Evolutionary conservation across 306 rosid species (phyloP).

Genomic region (Vicia sativa): DNA sequence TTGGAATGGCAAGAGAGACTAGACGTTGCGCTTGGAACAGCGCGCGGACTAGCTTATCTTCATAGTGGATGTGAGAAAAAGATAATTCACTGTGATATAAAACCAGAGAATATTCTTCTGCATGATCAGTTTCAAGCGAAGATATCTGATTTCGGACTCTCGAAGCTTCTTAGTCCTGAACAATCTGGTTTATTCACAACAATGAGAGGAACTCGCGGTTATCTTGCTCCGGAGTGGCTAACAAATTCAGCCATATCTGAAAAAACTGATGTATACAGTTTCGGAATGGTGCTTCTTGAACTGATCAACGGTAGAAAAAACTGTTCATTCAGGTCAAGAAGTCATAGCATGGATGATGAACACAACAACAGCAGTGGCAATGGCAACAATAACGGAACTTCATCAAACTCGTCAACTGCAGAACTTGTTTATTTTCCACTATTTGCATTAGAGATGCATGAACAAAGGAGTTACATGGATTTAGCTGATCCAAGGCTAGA

Average conservation of each 20-base stretch:
- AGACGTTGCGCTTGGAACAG: constrained; percentile 81
- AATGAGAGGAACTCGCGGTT: constrained; percentile 95
- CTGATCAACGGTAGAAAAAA: constrained; percentile 84
- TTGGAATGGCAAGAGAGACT: constrained; percentile 90
- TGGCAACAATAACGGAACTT: constrained; percentile 48
- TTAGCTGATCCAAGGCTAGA: constrained; percentile 73
- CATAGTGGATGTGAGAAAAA: constrained; percentile 81
- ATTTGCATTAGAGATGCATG: constrained; percentile 87
- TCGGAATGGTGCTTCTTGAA: constrained; percentile 91
- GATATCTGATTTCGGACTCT: constrained; percentile 92
- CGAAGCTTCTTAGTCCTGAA: constrained; percentile 77
- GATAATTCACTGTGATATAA: constrained; percentile 90
- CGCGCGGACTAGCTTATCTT: constrained; percentile 89
- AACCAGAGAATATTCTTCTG: constrained; percentile 90
- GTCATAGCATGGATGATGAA: constrained; percentile 60
- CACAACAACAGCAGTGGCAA: constrained; percentile 48
- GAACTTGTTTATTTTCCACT: constrained; percentile 77
- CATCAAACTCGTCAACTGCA: constrained; percentile 54
- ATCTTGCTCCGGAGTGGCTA: constrained; percentile 96
- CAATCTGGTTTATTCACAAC: constrained; percentile 90
- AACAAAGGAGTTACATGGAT: constrained; percentile 70
- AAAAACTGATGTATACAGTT: constrained; percentile 87
- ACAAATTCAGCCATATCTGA: constrained; percentile 86
- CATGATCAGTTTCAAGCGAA: constrained; percentile 76
- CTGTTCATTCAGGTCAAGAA: constrained; percentile 56